phyloP scores from a whole-genome alignment of 768 basidiomycete species.

The Termitomyces sp. region DNA sequence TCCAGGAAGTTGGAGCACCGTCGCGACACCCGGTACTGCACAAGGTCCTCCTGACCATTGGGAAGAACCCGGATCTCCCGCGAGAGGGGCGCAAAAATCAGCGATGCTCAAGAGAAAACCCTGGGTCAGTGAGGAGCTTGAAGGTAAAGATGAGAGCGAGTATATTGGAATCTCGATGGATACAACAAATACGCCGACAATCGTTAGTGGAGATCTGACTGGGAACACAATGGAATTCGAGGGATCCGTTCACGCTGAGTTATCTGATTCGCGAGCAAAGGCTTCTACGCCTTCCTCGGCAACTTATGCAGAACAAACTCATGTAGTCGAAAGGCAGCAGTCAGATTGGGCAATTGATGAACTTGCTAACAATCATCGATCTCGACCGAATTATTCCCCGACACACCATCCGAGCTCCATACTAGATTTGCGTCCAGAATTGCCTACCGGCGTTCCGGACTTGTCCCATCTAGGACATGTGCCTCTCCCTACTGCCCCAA shows the following conservation, averaged over 20 bases:
- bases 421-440: neutral
- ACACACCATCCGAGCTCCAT: neutral
- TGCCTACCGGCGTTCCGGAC: neutral
- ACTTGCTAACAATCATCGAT: neutral
- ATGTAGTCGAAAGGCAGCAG: neutral
- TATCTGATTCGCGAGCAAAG: neutral
- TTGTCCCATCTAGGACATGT: neutral
- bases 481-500: neutral
- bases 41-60: slow-evolving; percentile 12
- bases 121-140: slow-evolving; percentile 40
- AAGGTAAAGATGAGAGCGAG: slow-evolving; percentile 15
- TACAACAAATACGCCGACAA: neutral
- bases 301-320: neutral
- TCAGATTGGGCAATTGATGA: neutral
- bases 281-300: slow-evolving; percentile 15
- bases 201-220: too few relatives aligned
- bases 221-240: neutral
- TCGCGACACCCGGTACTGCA: slow-evolving; percentile 62
- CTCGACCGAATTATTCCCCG: neutral
- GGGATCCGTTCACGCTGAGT: neutral
- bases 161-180: neutral
- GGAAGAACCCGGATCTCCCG: slow-evolving; percentile 10
- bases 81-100: slow-evolving; percentile 2
- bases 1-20: slow-evolving; percentile 68
- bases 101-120: slow-evolving; percentile 19